Base-by-base conservation (phyloP, 225 moss, liverwort and hornwort genomes). In the Sphagnum tenellum region DNA sequence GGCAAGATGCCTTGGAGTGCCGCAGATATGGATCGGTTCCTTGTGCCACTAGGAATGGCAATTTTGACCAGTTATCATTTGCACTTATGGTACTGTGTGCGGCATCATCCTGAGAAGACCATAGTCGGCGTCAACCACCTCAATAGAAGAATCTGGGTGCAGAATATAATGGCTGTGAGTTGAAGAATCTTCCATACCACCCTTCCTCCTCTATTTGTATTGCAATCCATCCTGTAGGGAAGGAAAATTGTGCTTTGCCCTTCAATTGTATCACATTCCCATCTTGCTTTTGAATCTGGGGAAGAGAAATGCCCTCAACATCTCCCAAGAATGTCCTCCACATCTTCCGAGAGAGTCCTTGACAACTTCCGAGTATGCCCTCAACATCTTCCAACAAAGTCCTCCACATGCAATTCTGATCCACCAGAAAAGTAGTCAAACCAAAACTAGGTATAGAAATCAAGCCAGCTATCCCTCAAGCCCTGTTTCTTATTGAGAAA, bases 111-210 rank as follows among this genome's bases (percentile, higher is more conserved):
- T 29, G 59, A 78, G 66, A 70, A 3, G 45, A 94, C 94, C 8
- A 74, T 94, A 48, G 81, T 94, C 59, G 94, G 88, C 52, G 61
- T 90, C 77, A 94, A 94, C 61, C 94, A 88, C 47, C 48, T 87
- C 64, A 90, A 90, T 61, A 70, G 90, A 13, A 76, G 73, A 60
- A 73, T 78, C 0, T 94, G 94, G 94, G 94, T 94, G 48, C 60
- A 68, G 2, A 71, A 62, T 54, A 94, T 94, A 49, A 94, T 90
- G 94, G 57, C 12, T 61, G 92, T 89, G 67, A 45, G 82, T 76
- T 7, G 2, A 47, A 53, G 44, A 11, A 55, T 10, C 10, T 47
- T 12, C 29, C 13, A 48, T 49, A 3, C 7, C 45, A 49, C 29
- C 44, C 57, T 58, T 44, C 7, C 57, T 61, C 45, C 46, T 46